Percentiles rank a stretch among this genome's conserved stretches.
Conservation (phyloP, 208 protist species). For the Leishmania gerbilli region DNA sequence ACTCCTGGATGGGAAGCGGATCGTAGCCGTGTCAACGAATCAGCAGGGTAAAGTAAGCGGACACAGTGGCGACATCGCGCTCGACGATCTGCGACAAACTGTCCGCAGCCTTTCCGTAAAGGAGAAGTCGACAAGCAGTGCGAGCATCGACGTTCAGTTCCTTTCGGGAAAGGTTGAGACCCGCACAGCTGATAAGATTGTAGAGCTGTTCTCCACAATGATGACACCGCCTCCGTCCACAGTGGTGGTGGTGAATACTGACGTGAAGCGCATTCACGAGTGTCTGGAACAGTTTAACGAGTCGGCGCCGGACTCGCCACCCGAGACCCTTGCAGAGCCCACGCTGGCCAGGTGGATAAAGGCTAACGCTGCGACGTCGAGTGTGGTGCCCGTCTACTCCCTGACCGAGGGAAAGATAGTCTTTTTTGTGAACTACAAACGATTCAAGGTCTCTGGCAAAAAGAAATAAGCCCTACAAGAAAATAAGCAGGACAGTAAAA, state of each 20-base stretch:
- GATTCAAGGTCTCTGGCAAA: constrained; percentile 25
- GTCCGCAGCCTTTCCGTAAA: constrained; percentile 37
- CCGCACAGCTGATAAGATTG: constrained; percentile 30
- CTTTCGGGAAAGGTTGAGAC: constrained; percentile 18
- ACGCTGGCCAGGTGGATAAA: constrained; percentile 48
- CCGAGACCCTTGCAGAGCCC: constrained; percentile 15
- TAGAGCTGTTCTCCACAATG: constrained; percentile 35
- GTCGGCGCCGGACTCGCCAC: constrained; percentile 10
- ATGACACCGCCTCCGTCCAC: constrained; percentile 27
- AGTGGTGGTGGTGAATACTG: constrained; percentile 42
- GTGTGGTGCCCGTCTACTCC: constrained; percentile 54
- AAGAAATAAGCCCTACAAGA: constrained; percentile 26
- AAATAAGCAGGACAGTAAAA: constrained; percentile 20
- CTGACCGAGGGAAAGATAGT: constrained; percentile 30
- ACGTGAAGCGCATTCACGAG: constrained; percentile 32
- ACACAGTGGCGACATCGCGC: constrained; percentile 26
- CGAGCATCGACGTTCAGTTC: constrained; percentile 5
- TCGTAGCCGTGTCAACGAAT: constrained; percentile 35
- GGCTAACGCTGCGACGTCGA: constrained; percentile 32
- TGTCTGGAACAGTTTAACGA: constrained; percentile 37
- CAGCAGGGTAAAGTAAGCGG: constrained; percentile 39
- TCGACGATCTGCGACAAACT: constrained; percentile 38
- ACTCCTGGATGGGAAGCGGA: constrained; percentile 50
- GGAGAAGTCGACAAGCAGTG: constrained; percentile 15
- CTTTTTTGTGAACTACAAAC: constrained; percentile 53